Evolutionary conservation across 2,329 filamentous ascomycete genomes (phyloP).

Genomic region (Cladosporium sp.): DNA sequence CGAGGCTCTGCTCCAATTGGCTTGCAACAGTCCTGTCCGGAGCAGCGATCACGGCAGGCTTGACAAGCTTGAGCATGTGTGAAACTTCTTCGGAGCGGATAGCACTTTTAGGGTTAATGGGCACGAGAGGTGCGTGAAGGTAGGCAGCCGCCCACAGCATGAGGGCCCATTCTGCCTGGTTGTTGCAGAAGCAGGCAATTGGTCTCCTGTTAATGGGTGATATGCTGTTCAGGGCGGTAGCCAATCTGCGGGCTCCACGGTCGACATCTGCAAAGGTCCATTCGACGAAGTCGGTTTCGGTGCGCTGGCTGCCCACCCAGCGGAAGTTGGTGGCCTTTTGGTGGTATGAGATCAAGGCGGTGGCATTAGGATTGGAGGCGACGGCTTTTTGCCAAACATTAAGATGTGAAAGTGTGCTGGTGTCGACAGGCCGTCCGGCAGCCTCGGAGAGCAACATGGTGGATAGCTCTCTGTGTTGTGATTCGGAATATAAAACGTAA

Average conservation of each 20-base stretch:
- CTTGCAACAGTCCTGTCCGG: constrained; percentile 24
- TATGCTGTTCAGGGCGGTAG: constrained; percentile 26
- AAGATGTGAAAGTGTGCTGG: constrained; percentile 25
- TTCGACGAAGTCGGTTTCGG: constrained; percentile 24
- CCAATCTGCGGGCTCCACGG: constrained; percentile 27
- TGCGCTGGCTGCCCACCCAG: constrained; percentile 28
- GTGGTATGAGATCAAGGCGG: constrained; percentile 28
- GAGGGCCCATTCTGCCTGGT: constrained; percentile 31
- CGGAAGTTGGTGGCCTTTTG: constrained; percentile 25
- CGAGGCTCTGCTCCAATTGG: constrained; percentile 26
- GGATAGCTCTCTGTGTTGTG: background rate
- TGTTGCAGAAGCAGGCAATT: constrained; percentile 28
- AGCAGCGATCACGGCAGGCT: constrained; percentile 25
- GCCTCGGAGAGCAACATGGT: constrained; percentile 21
- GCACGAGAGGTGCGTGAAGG: constrained; percentile 29
- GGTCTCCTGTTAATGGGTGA: constrained; percentile 29
- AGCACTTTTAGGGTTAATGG: constrained; percentile 29
- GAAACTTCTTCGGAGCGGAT: constrained; percentile 27
- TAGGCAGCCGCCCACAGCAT: constrained; percentile 31
- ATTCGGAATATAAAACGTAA: background rate
- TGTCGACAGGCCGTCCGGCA: constrained; percentile 23
- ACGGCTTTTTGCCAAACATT: constrained; percentile 30
- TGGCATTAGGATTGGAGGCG: constrained; percentile 25
- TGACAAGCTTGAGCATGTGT: constrained; percentile 28
- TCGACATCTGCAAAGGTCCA: constrained; percentile 31